These are phyloP conservation scores for Fraxinus anomala DNA, from an alignment of 257 asterid genomes.

Conservation along the genomic window DNA sequence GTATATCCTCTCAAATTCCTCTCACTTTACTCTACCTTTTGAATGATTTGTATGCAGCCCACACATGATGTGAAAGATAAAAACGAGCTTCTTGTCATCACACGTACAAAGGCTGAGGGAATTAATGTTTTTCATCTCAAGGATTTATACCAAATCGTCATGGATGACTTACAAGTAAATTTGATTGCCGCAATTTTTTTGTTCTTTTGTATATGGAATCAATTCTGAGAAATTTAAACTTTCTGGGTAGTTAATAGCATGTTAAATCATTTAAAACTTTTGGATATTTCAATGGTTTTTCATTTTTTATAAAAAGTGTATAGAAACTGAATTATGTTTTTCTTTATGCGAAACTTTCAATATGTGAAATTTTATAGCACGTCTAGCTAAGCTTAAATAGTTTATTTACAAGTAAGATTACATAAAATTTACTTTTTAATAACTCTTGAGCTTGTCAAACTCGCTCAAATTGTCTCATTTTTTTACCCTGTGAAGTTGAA, in stretches of 20 bases:
- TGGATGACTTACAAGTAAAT: conserved; percentile 10
- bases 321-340: no score
- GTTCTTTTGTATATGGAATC: not conserved
- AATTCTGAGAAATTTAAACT: not conserved
- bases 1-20: not conserved
- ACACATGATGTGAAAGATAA: conserved; percentile 67
- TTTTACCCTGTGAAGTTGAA: not conserved
- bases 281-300: no score
- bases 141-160: conserved; percentile 21
- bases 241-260: not conserved
- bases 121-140: conserved; percentile 78
- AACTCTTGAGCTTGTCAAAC: not conserved
- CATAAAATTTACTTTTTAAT: no score
- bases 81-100: conserved; percentile 54
- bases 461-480: not conserved
- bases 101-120: conserved; percentile 64
- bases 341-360: no score
- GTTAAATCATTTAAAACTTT: no score
- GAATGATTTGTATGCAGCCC: conserved; percentile 38
- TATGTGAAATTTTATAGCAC: no score
- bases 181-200: not conserved
- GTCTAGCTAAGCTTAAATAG: not conserved
- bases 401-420: no score
- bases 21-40: not conserved
- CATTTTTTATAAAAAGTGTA: no score